Evolutionary conservation across 108 stramenopile genomes (phyloP), one percentile per base, ranked within the genome.

Genomic region (Parmales sp.): DNA sequence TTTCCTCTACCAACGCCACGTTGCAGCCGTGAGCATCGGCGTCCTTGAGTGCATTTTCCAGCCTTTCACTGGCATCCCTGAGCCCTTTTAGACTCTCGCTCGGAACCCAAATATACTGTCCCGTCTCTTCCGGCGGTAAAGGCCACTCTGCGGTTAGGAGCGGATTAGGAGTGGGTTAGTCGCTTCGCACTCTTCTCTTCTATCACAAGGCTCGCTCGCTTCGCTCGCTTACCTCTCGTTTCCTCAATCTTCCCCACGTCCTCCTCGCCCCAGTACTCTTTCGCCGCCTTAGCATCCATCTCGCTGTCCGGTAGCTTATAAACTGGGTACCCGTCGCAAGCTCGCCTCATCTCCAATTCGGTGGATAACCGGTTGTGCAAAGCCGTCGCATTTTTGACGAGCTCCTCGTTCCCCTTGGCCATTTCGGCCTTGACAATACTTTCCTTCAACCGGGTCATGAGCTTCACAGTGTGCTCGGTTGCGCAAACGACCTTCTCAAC

Each of bases 181-280:
- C n/a, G n/a, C n/a, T n/a, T n/a, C n/a, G n/a, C n/a, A n/a, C n/a
- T n/a, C n/a, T n/a, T n/a, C n/a, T n/a, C n/a, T n/a, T n/a, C n/a
- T n/a, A n/a, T n/a, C n/a, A n/a, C n/a, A n/a, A n/a, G n/a, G n/a
- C n/a, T n/a, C n/a, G n/a, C n/a, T n/a, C n/a, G n/a, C n/a, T n/a
- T n/a, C n/a, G n/a, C n/a, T n/a, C n/a, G n/a, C n/a, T n/a, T n/a
- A n/a, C n/a, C n/a, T n/a, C 25, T 3, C 5, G 51, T 69, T 29
- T 69, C 69, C 8, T 43, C 41, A 38, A 69, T 54, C 2, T 28
- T 13, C 1, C 69, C 69, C 7, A 29, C 36, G 70, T 71, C 63
- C 26, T 66, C 70, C 16, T 64, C 63, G 7, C 18, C 22, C 70
- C 70, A 71, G 48, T 71, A 71, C 31, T 71, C 70, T 23, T 41